Base-by-base conservation (phyloP, 1,139 yeast species). In the Candida labiduridarum region DNA sequence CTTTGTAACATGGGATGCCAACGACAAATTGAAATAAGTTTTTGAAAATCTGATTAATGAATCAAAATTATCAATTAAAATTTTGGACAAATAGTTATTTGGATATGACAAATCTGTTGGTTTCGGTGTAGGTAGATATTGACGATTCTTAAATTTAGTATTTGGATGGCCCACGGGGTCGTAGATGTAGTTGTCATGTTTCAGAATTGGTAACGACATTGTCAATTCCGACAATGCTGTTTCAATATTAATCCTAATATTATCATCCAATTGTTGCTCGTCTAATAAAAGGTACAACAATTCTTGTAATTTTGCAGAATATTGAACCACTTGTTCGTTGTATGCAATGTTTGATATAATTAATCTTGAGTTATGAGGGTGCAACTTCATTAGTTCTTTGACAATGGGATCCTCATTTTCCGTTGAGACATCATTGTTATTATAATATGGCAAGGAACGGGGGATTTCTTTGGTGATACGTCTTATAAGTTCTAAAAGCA, bases 41-140 rank as follows among this genome's bases (percentile, higher is more conserved):
- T 72, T 62, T 6, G 71, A 62, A 45, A 74, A 67, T 51, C 59
- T 58, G 46, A 68, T 56, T 14, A 76, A 58, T 7, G 59, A 57
- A 27, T 61, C 60, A 54, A 68, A 76, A 56, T 76, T 76, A 49
- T 76, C 81, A 12, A 76, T 61, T 39, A 76, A 58, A 12, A 76
- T 63, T 50, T 65, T 67, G 2, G 79, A 74, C 31, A 76, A 61
- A 27, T 70, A 67, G 49, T 68, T 70, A 46, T 70, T 66, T 1
- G 81, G 80, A 41, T 52, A 54, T 10, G 45, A 14, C 12, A 35
- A 35, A 19, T 27, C 34, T 10, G 39, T 14, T 18, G 27, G 16
- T n/a, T 25, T 31, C 4, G 50, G 52, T 29, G 35, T 29, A 10
- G 48, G 49, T 40, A 57, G 33, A 43, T 41, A 33, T 41, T 55